Base-by-base conservation (phyloP, 805 yeast genomes). In the Metschnikowia koreensis region DNA sequence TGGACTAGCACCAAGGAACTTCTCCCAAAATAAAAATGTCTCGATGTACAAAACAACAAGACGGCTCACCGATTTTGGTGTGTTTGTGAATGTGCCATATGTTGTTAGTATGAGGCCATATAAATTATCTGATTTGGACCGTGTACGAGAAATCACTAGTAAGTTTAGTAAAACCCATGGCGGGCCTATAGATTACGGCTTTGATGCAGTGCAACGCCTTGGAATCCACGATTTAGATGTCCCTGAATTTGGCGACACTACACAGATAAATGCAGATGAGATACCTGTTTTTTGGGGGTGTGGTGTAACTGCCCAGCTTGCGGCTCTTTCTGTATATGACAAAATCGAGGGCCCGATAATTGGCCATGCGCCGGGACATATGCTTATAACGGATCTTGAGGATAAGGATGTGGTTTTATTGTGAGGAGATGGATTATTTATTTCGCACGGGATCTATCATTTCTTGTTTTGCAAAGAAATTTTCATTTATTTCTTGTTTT, bases 231-330 rank as follows among this genome's bases (percentile, higher is more conserved):
- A 70, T 46, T 44, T 73, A 6, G 48, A 29, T 2, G 50, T 46
- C 6, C 77, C 76, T 1, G 77, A 73, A 10, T 73, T 61, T 55
- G 77, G 77, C 7, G 73, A 70, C 13, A 38, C 65, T 1, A 60
- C 67, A 6, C 63, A 53, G 3, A 60, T 72, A 15, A 56, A 54
- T 9, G 66, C 59, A 0, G 74, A 62, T 41, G 77, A 74, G 47
- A 51, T 74, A 3, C 78, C 79, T 2, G 75, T 73, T 2, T 74
- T 74, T 50, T 74, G 77, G 77, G 77, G 69, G 1, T 74, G 78
- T 50, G 77, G 77, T 7, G 76, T 74, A 22, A 73, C 77, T 9
- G 75, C 77, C 4, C 76, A 72, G 51, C 41, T 59, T 3, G 74
- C 72, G 2, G 68, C 69, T 13, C 56, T 60, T 47, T 52, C 58